Evolutionary conservation across 1,284 basidiomycete species (phyloP), one percentile per base, ranked within the genome.

Genomic region (Papiliotrema nemorosa): DNA sequence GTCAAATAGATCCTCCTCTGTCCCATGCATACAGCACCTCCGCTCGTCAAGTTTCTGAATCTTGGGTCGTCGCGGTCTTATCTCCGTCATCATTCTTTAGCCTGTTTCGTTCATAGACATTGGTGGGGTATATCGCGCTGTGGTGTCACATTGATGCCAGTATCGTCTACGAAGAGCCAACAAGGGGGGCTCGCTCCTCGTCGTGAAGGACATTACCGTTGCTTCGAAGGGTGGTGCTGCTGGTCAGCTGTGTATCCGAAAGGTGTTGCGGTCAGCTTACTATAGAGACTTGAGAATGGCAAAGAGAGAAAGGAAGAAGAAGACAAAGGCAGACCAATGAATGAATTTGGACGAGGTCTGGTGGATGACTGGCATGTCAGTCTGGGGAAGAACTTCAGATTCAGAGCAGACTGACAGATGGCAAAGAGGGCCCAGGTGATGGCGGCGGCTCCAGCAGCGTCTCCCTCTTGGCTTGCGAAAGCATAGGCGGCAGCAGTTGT

Each of bases 401-500:
- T 61, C 36, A 62, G 58, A 31, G 33, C 22, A 16, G 18, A 26
- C 69, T 59, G 44, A 72, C 70, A 72, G 52, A 74, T 72, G 20
- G 68, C 70, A 55, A 71, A 73, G 45, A 71, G 59, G n/a, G 68
- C 67, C 72, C 71, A 74, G 16, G 67, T 63, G 57, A 69, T 72
- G 47, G 67, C 73, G 39, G 74, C 72, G 5, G 72, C 71, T 36
- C 73, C 75, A 41, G 70, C 75, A n/a, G 73, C 66, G 58, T 97
- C 92, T 57, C 92, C 92, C 72, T 96, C 90, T 2, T 82, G 78
- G 14, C 85, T 85, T 40, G 88, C 88, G 78, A 91, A 90, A 40
- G 90, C 89, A 72, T 97, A 96, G 1, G 88, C 87, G 6, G 86
- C 88, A 0, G 89, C 86, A 12, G 92, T 96, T 20, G 84, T 86